Evolutionary conservation across 148 eudicot genomes (phyloP).

Genomic region (Linanthus parryae): DNA sequence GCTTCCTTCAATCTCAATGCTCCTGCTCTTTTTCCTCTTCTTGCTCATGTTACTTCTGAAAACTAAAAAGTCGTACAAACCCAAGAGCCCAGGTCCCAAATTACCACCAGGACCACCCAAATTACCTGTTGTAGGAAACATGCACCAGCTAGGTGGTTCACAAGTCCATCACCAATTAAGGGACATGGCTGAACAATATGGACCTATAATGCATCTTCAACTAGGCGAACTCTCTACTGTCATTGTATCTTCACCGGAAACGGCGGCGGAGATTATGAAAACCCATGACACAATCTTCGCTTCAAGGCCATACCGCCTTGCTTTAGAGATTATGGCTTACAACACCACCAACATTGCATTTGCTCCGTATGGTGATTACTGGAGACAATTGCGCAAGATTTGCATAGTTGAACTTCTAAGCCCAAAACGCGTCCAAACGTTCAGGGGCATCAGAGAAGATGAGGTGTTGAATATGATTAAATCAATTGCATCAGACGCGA

Average conservation of each 20-base stretch:
- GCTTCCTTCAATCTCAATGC: background rate
- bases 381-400: constrained; percentile 7
- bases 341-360: constrained; percentile 8
- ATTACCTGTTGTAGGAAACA: constrained; percentile 8
- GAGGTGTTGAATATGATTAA: constrained; percentile 1
- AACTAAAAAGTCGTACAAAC: background rate
- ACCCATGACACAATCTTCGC: constrained; percentile 7
- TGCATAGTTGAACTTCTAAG: constrained; percentile 8
- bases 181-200: constrained; percentile 7
- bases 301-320: constrained; percentile 5
- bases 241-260: constrained; percentile 6
- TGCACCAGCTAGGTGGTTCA: constrained; percentile 6
- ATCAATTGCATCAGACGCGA: background rate
- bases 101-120: constrained; percentile 11
- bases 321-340: background rate
- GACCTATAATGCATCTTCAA: constrained; percentile 4
- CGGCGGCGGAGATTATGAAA: constrained; percentile 9
- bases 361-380: constrained; percentile 11
- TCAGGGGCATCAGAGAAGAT: constrained; percentile 1
- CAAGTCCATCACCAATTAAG: background rate
- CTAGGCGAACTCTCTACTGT: constrained; percentile 4
- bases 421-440: constrained; percentile 11
- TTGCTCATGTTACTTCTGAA: background rate
- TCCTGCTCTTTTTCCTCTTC: background rate
- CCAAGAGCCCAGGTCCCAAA: background rate